Base-by-base conservation (phyloP, 2,329 filamentous ascomycete species). In the Coleophoma cylindrospora region DNA sequence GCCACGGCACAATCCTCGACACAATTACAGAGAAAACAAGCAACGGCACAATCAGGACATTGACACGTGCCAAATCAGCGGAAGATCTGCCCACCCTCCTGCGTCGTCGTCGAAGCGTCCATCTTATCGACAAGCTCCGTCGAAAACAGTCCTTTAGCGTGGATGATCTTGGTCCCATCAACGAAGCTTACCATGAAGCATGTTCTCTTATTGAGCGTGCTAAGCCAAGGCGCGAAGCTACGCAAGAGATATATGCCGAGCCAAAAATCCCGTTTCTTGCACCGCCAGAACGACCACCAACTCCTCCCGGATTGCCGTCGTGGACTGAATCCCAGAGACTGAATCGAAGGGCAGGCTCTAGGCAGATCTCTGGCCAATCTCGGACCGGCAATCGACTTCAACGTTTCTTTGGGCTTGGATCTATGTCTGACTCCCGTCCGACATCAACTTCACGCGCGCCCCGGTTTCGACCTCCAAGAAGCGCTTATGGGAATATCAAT, bases 11-110 rank as follows among this genome's bases (percentile, higher is more conserved):
- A 4, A 58, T 65, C 27, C 63, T 73, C 1, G 61, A 64, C 17
- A 69, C 70, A 13, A 73, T 73, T 54, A 59, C 64, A n/a, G 70
- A 73, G 58, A 66, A 70, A 56, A 68, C 65, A 48, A 71, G 68
- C 55, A 58, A 58, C 47, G 54, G 61, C 6, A 70, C 69, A 2
- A 59, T 71, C 14, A 61, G 64, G 12, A 59, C 52, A n/a, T 32
- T 55, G 53, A 36, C 48, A 32, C 57, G 53, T 22, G 48, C 61
- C 1, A 63, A 57, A 36, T 65, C 63, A 4, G 54, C 53, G 3
- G 61, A 64, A 43, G 55, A 60, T 41, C 55, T 49, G 47, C 55
- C 43, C 51, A 61, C 53, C 43, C 50, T 34, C 59, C 59, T 53
- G 61, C 50, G 62, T n/a, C 43, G 48, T n/a, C 60, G 62, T 34